These are phyloP conservation scores for Lodderomyces theae DNA, from an alignment of 1,139 yeast species.

Conservation along the genomic window DNA sequence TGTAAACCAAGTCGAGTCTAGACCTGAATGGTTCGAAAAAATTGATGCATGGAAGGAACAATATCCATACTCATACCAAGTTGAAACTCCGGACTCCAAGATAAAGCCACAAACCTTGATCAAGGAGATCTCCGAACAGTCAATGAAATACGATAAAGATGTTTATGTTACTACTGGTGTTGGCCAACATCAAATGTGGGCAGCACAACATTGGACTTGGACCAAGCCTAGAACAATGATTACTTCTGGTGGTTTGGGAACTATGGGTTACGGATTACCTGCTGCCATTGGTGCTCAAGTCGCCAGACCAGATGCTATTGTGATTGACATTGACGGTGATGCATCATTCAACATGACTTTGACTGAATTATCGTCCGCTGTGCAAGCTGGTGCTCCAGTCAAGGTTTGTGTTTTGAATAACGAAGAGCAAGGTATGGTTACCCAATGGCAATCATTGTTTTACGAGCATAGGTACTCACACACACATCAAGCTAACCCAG, in stretches of 20 bases:
- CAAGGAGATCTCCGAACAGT: conserved; percentile 71
- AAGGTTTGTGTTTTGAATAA: conserved; percentile 87
- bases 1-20: conserved; percentile 55
- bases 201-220: conserved; percentile 97
- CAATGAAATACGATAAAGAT: conserved; percentile 63
- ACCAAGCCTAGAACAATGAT: conserved; percentile 86
- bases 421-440: conserved; percentile 99
- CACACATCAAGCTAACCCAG: conserved; percentile 93
- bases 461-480: conserved; percentile 96
- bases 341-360: conserved; percentile 98
- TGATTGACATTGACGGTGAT: conserved; percentile 97
- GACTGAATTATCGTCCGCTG: conserved; percentile 89
- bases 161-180: conserved; percentile 96
- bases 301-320: conserved; percentile 91
- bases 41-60: conserved; percentile 79
- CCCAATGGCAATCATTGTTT: conserved; percentile 98
- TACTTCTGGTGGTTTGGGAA: conserved; percentile 97
- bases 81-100: conserved; percentile 72
- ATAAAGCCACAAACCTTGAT: conserved; percentile 94
- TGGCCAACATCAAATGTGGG: conserved; percentile 99
- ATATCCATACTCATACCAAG: conserved; percentile 80
- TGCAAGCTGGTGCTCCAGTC: conserved; percentile 88
- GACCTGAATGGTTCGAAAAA: conserved; percentile 77
- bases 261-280: conserved; percentile 97
- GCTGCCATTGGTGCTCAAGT: conserved; percentile 98